Evolutionary conservation across 306 rosid species (phyloP), one percentile per base, ranked within the genome.

Genomic region (Clitoria ternatea): DNA sequence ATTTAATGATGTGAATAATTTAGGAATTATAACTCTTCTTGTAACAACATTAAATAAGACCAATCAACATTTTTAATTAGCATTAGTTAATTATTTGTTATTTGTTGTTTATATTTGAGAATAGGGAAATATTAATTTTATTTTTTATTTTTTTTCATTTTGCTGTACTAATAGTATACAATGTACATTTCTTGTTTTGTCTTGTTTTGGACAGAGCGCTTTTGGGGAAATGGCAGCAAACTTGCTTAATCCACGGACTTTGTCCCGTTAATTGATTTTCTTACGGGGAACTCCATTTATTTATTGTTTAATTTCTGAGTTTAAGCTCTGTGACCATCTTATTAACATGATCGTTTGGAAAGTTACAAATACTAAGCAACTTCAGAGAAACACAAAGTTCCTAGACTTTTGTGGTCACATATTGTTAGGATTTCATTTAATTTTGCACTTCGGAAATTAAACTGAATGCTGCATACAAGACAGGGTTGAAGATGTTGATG

Each of bases 321-420:
- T 22, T 20, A n/a, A 12, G 11, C 19, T 20, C 20, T 61, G 13
- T 66, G 35, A 67, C 47, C 61, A 67, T 48, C 60, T 55, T 23
- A 27, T 24, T 44, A 29, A 56, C 36, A 12, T 26, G 2, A 13
- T 19, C n/a, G 22, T 48, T 62, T 35, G 33, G 13, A 30, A 50
- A 67, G 48, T 24, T 7, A 13, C 20, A 15, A 27, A 2, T 70
- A 12, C 12, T 33, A 65, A 60, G 67, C 27, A 65, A 65, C 15
- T 27, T 17, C n/a, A 30, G 19, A 52, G 65, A 63, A 52, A 53
- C 66, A 40, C 30, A 18, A 65, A 64, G 20, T 65, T 27, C 26
- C 48, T 53, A 24, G 59, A 54, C 33, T 64, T 64, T 11, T 75
- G 60, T 32, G 50, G 37, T 55, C 73, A 14, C 49, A 19, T n/a